A percentile compares a stretch with the other conserved stretches of the same genome.
These are phyloP conservation scores for Penicillium sp. DNA, from an alignment of 2,329 filamentous ascomycete species.

Conservation along the genomic window DNA sequence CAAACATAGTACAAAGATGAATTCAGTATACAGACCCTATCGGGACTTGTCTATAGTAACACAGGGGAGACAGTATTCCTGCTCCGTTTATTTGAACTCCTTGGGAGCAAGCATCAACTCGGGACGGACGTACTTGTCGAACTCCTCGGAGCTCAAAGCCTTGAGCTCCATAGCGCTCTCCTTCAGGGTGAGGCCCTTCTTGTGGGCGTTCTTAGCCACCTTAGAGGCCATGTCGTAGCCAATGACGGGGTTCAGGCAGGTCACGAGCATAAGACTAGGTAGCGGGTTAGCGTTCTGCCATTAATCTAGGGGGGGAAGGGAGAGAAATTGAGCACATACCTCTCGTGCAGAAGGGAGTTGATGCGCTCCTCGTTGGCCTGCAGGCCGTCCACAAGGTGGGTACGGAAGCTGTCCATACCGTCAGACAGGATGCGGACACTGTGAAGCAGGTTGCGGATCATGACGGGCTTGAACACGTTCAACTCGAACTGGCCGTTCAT, in stretches of 20 bases:
- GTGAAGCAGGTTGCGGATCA: slow-evolving; percentile 94
- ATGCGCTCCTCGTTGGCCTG: slow-evolving; percentile 95
- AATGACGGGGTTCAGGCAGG: slow-evolving; percentile 95
- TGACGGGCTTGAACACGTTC: slow-evolving; percentile 96
- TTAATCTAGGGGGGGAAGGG: slow-evolving; percentile 5
- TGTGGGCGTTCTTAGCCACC: slow-evolving; percentile 97
- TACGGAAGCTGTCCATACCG: slow-evolving; percentile 92
- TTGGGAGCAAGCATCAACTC: slow-evolving; percentile 93
- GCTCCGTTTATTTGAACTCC: slow-evolving; percentile 55
- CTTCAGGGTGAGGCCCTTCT: slow-evolving; percentile 94
- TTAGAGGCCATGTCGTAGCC: slow-evolving; percentile 97
- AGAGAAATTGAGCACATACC: slow-evolving; percentile 55
- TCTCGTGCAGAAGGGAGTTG: slow-evolving; percentile 84
- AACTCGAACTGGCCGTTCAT: slow-evolving; percentile 98
- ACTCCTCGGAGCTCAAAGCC: slow-evolving; percentile 82
- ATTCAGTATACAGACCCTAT: slow-evolving; percentile 24
- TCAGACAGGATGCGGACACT: slow-evolving; percentile 84
- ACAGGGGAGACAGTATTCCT: slow-evolving; percentile 11
- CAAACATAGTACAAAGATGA: slow-evolving; percentile 5
- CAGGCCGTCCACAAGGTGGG: slow-evolving; percentile 83
- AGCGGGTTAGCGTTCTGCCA: slow-evolving; percentile 21
- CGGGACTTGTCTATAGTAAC: slow-evolving; percentile 19
- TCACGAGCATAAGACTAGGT: slow-evolving; percentile 88
- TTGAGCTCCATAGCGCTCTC: slow-evolving; percentile 90
- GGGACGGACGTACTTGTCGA: slow-evolving; percentile 83